phyloP scores from a whole-genome alignment of 768 basidiomycete species.

The Obba rivulosa region DNA sequence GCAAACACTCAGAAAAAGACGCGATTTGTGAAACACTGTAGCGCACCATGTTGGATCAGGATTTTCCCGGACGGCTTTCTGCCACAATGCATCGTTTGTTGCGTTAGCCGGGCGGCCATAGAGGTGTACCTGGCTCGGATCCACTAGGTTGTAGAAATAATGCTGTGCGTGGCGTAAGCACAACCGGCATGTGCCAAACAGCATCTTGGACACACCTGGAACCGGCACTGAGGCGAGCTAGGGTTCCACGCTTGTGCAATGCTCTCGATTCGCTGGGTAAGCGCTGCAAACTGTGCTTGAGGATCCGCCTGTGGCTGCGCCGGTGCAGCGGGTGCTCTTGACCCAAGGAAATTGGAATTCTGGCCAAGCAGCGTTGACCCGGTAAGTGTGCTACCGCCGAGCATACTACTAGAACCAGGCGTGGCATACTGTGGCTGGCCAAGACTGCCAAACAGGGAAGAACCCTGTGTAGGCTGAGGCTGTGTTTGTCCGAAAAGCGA shows the following conservation, averaged over 20 bases:
- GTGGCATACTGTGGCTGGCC: constrained; percentile 24
- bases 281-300: constrained; percentile 48
- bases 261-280: constrained; percentile 56
- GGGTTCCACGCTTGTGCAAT: constrained; percentile 73
- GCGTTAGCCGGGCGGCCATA: constrained; percentile 73
- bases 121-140: constrained; percentile 55
- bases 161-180: constrained; percentile 39
- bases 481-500: constrained; percentile 10
- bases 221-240: constrained; percentile 61
- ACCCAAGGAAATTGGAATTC: constrained; percentile 29
- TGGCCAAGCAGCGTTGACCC: constrained; percentile 12
- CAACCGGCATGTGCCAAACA: neutral
- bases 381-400: constrained; percentile 13
- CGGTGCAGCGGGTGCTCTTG: constrained; percentile 31
- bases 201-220: constrained; percentile 56
- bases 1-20: neutral
- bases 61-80: constrained; percentile 74
- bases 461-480: constrained; percentile 14
- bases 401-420: constrained; percentile 1
- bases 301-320: constrained; percentile 52
- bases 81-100: constrained; percentile 68
- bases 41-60: constrained; percentile 74
- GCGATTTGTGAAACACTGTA: constrained; percentile 1
- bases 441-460: constrained; percentile 26
- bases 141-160: constrained; percentile 81